These are phyloP conservation scores for Tephrocybe rancida DNA, from an alignment of 768 basidiomycete species.

Conservation along the genomic window DNA sequence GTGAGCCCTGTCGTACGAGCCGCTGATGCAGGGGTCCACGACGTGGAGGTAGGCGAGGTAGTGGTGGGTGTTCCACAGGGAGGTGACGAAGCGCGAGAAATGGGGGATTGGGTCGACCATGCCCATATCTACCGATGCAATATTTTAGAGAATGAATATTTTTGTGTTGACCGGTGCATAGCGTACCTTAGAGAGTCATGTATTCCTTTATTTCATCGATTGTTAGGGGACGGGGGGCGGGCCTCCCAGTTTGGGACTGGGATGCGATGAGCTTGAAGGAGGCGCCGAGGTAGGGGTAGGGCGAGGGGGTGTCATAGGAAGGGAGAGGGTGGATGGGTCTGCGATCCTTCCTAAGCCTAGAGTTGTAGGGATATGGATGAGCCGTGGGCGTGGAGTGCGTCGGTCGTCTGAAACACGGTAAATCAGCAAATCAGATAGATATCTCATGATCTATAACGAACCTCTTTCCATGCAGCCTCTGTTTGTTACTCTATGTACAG, in stretches of 20 bases:
- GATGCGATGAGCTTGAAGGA: too few species aligned
- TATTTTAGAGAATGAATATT: too few species aligned
- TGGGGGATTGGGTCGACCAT: constrained; percentile 57
- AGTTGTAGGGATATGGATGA: constrained; percentile 49
- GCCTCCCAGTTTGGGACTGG: constrained; percentile 24
- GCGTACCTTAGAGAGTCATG: constrained; percentile 44
- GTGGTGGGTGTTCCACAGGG: constrained; percentile 40
- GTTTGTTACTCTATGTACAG: constrained; percentile 70
- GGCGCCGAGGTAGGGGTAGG: constrained; percentile 31
- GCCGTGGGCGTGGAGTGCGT: constrained; percentile 54
- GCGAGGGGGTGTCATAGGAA: constrained; percentile 31
- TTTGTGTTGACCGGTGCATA: too few species aligned
- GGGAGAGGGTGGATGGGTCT: constrained; percentile 29
- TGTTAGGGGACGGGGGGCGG: constrained; percentile 43
- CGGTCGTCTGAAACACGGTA: constrained; percentile 44
- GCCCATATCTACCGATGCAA: constrained; percentile 53
- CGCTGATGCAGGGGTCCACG: constrained; percentile 37
- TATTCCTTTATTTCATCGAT: constrained; percentile 51
- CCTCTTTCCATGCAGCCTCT: constrained; percentile 62
- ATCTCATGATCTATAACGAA: constrained; percentile 26
- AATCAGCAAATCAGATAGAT: neutral
- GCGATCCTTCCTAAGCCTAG: constrained; percentile 51
- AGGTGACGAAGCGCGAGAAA: constrained; percentile 48
- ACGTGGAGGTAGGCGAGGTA: constrained; percentile 54
- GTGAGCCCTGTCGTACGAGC: constrained; percentile 11